phyloP scores from a whole-genome alignment of 1,284 basidiomycete genomes.

The Afroboletus lepidellus region DNA sequence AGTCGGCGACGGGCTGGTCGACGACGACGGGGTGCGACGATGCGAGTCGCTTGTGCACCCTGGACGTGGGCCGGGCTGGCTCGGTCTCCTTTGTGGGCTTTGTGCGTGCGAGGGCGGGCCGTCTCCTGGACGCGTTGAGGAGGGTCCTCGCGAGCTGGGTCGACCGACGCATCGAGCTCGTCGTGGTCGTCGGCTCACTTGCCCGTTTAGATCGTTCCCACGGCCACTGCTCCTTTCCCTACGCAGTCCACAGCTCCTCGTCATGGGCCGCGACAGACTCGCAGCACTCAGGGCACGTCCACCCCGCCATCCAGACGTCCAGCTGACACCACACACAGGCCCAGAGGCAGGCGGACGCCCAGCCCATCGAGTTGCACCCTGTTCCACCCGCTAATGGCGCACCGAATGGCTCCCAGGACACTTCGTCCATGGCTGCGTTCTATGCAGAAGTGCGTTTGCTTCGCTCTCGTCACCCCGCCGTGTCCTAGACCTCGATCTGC shows the following conservation, averaged over 20 bases:
- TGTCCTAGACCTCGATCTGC: neutral
- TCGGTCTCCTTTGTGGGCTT: constrained; percentile 25
- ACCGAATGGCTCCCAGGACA: constrained; percentile 15
- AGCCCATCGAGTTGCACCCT: constrained; percentile 32
- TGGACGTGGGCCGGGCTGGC: constrained; percentile 22
- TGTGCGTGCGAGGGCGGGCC: constrained; percentile 23
- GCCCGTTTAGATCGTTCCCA: too few relatives aligned
- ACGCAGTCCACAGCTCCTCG: neutral
- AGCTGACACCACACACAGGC: constrained; percentile 22
- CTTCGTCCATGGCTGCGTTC: constrained; percentile 30
- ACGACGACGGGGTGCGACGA: constrained; percentile 30
- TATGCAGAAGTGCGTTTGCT: constrained; percentile 31
- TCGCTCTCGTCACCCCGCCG: neutral
- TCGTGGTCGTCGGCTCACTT: neutral
- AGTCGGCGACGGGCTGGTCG: constrained; percentile 17
- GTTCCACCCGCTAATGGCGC: constrained; percentile 10
- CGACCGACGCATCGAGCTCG: constrained; percentile 24
- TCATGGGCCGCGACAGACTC: constrained; percentile 34
- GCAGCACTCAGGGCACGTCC: constrained; percentile 32
- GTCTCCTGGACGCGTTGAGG: constrained; percentile 15
- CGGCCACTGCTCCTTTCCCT: constrained; percentile 11
- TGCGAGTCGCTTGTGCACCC: constrained; percentile 36
- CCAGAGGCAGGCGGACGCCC: constrained; percentile 27
- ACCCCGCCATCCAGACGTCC: neutral
- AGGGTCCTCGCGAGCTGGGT: constrained; percentile 23